A percentile compares a stretch with the other conserved stretches of the same genome.
These are phyloP conservation scores for Yamadazyma membranifaciens DNA, from an alignment of 1,139 yeast genomes.

Conservation along the genomic window DNA sequence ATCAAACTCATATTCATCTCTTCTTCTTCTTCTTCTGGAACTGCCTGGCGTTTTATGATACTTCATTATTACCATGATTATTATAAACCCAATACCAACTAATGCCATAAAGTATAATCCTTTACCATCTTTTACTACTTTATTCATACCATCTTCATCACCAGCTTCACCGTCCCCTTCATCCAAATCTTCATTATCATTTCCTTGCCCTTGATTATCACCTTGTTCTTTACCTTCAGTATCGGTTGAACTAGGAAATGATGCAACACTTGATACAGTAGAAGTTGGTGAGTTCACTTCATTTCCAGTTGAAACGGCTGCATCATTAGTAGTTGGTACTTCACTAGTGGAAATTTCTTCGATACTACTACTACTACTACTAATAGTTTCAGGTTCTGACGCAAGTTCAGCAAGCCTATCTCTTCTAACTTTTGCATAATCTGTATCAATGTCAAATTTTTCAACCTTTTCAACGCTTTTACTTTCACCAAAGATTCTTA, in stretches of 20 bases:
- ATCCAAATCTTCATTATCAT: slow-evolving; percentile 10
- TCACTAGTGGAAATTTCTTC: slow-evolving; percentile 4
- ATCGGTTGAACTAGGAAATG: not conserved
- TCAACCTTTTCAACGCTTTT: slow-evolving; percentile 62
- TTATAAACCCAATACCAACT: slow-evolving; percentile 58
- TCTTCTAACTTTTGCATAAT: slow-evolving; percentile 41
- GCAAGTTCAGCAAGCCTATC: slow-evolving; percentile 18
- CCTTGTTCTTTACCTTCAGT: slow-evolving; percentile 6
- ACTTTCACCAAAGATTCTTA: slow-evolving; percentile 80
- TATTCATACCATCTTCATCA: slow-evolving; percentile 31
- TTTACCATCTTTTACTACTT: slow-evolving; percentile 36
- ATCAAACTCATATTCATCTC: slow-evolving; percentile 78
- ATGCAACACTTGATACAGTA: not conserved
- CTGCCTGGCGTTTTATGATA: slow-evolving; percentile 51
- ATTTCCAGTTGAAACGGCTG: not conserved
- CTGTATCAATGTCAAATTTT: slow-evolving; percentile 37
- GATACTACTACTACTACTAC: not conserved
- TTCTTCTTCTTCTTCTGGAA: slow-evolving; percentile 54
- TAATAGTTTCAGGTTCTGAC: not conserved
- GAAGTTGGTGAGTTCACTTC: slow-evolving; percentile 5
- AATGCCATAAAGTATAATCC: slow-evolving; percentile 62
- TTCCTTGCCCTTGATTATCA: slow-evolving; percentile 1
- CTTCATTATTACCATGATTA: slow-evolving; percentile 52
- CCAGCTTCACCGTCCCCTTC: slow-evolving; percentile 24
- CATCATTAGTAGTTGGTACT: slow-evolving; percentile 6